Base-by-base conservation (phyloP, 2,329 filamentous ascomycete genomes). In the Ceratocystis cubensis region DNA sequence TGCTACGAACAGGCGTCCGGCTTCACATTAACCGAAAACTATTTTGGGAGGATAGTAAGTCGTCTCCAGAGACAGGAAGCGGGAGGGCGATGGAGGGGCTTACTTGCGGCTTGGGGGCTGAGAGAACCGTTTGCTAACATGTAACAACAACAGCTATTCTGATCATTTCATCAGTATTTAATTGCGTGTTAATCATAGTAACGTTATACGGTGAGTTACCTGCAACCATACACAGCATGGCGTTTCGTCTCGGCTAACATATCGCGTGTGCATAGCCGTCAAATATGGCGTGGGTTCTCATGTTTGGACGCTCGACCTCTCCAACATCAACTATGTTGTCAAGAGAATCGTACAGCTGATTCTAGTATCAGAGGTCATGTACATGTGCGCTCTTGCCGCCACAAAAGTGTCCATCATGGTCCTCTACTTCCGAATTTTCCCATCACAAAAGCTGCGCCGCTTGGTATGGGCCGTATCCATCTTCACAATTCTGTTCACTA, bases 381-480 rank as follows among this genome's bases (percentile, higher is more conserved):
- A 75, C 67, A 74, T 74, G 46, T 69, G 72, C 8, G 70, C 71
- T 56, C 72, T 75, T 61, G 73, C 72, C 53, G 68, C 74, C 44
- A 72, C 72, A 65, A 75, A 76, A 61, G 70, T 72, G 61, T 75
- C 72, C 37, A 73, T 75, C 41, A 69, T 76, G 44, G 69, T 75
- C 5, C 71, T 75, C 0, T 76, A 75, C 69, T 70, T 72, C 8
- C 72, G 71, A 13, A 74, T 75, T 15, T 75, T 76, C 69, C 68
- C 69, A 10, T 67, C 69, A 20, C 45, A 63, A 61, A 71, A 70
- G 66, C 67, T 74, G 33, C 70, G 71, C 20, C 72, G 71, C 53
- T 71, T 72, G 61, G 72, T 71, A 20, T 72, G 70, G 61, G 63
- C 71, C 3, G 68, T 56, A 70, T 75, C 30, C 69, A 70, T 44